Percentiles rank a stretch among this genome's conserved stretches.
phyloP scores from a whole-genome alignment of 1,139 yeast genomes.

The Candida anutae region DNA sequence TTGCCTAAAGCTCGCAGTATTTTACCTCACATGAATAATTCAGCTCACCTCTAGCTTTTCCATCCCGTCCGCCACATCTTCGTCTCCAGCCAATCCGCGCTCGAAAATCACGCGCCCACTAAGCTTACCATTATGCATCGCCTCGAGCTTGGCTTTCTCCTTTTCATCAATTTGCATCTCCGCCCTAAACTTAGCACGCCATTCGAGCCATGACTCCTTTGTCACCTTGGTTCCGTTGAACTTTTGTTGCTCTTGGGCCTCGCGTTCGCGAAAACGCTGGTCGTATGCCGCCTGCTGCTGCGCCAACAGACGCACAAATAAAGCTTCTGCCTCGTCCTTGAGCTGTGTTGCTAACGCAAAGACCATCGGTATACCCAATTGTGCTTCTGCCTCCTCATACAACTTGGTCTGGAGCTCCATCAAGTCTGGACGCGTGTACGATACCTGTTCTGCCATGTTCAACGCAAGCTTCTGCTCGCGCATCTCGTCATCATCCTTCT shows the following conservation, averaged over 20 bases:
- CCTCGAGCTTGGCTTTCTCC: slow-evolving; percentile 41
- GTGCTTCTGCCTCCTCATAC: slow-evolving; percentile 61
- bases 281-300: slow-evolving; percentile 52
- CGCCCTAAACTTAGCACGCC: slow-evolving; percentile 62
- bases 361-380: slow-evolving; percentile 81
- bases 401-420: slow-evolving; percentile 30
- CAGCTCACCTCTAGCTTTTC: slow-evolving; percentile 8
- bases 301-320: slow-evolving; percentile 52
- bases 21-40: neutral
- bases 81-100: slow-evolving; percentile 65
- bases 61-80: slow-evolving; percentile 14
- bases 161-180: slow-evolving; percentile 50
- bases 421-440: slow-evolving; percentile 42
- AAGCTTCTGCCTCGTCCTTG: slow-evolving; percentile 71
- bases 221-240: slow-evolving; percentile 81
- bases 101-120: slow-evolving; percentile 90
- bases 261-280: slow-evolving; percentile 46
- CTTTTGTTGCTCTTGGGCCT: slow-evolving; percentile 64
- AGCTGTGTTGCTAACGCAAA: slow-evolving; percentile 70
- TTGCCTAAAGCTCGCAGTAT: too few species aligned
- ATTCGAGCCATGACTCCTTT: slow-evolving; percentile 52
- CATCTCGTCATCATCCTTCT: slow-evolving; percentile 39
- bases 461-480: slow-evolving; percentile 37
- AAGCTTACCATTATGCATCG: slow-evolving; percentile 66
- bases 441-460: slow-evolving; percentile 49